phyloP scores from a whole-genome alignment of 116 monocot genomes.

The Papilionanthe hybrid region DNA sequence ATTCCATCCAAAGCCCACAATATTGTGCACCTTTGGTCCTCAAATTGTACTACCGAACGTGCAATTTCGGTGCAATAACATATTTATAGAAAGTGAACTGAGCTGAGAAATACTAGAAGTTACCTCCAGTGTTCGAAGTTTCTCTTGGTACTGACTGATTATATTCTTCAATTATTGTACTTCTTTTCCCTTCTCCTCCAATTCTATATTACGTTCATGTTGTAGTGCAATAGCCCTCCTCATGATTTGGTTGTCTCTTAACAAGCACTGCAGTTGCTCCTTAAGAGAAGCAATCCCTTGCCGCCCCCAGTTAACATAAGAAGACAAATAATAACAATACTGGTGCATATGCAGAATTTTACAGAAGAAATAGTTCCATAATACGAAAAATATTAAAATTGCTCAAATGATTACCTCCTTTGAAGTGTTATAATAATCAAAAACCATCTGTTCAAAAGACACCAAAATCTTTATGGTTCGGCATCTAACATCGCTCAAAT shows the following conservation, averaged over 20 bases:
- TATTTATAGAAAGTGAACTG: background rate
- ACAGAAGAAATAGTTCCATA: background rate
- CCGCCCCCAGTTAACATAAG: slow-evolving; percentile 18
- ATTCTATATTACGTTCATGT: slow-evolving; percentile 57
- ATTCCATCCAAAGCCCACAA: background rate
- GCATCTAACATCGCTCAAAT: slow-evolving; percentile 57
- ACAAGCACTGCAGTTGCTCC: slow-evolving; percentile 56
- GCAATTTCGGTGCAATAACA: background rate
- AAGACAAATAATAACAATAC: background rate
- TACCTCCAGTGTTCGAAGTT: slow-evolving; percentile 69
- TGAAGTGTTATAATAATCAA: slow-evolving; percentile 28
- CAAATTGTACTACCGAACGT: background rate
- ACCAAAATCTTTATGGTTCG: slow-evolving; percentile 58
- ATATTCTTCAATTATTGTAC: slow-evolving; percentile 61
- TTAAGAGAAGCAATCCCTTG: slow-evolving; percentile 52
- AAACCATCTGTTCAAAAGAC: slow-evolving; percentile 54
- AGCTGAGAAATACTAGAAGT: background rate
- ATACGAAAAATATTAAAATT: background rate
- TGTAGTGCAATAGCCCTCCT: slow-evolving; percentile 77
- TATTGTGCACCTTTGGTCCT: background rate
- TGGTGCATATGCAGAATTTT: background rate
- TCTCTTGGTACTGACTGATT: slow-evolving; percentile 71
- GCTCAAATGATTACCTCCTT: slow-evolving; percentile 32
- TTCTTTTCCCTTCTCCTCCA: slow-evolving; percentile 65
- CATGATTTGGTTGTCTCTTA: slow-evolving; percentile 60